Base-by-base conservation (phyloP, 805 yeast genomes). In the Millerozyma miso region DNA sequence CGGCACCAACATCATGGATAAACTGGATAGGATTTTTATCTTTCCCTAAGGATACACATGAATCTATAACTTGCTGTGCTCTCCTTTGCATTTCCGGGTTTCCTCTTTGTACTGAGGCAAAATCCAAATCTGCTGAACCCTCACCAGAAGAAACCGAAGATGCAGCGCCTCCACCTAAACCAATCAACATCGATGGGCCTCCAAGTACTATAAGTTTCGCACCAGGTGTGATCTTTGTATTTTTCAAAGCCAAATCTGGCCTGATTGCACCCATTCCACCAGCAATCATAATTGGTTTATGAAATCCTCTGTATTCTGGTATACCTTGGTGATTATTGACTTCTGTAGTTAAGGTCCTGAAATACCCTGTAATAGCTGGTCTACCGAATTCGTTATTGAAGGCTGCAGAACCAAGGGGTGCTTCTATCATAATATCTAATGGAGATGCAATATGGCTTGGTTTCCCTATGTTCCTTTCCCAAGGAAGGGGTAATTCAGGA, bases 141-240 rank as follows among this genome's bases (percentile, higher is more conserved):
- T 88, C 97, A 55, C 97, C 97, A 18, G 96, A 86, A n/a, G 96
- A 81, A 39, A 90, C 81, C 12, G 96, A 87, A 2, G 99, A 93
- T 4, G 99, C 99, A 34, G 99, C 99, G 69, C 99, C 99, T 58
- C 99, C 99, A 60, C 99, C 99, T 45, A 93, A 77, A 58, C 99
- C 99, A 66, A 93, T 93, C 56, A 93, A 78, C 98, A 93, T 91
- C 16, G 88, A 87, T 56, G 90, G 96, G 46, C 99, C 99, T 62
- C 99, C 99, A 38, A 93, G 78, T 23, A 93, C 99, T 58, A 93
- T 87, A 49, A 93, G 76, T 42, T 83, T 80, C 14, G 97, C 81
- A 19, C 97, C 97, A 20, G 98, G 95, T 2, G 96, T 87, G 53
- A 93, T 88, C 46, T 80, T 83, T 45, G 81, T 80, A 63, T 88